These are phyloP conservation scores for Globisporangium echinulatum DNA, from an alignment of 352 stramenopile genomes.

Conservation along the genomic window DNA sequence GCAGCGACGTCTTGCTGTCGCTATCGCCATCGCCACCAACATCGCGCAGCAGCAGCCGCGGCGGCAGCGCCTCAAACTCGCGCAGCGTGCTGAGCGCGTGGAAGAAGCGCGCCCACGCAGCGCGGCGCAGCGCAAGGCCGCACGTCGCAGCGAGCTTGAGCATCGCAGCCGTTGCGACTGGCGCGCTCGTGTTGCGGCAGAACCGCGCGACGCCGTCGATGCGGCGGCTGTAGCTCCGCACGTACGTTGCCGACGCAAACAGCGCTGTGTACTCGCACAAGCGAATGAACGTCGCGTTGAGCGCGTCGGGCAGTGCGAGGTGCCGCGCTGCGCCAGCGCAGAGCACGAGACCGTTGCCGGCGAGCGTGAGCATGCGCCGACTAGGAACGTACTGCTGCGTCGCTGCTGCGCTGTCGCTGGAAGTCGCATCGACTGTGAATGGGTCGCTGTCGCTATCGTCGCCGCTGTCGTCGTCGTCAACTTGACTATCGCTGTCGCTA, in stretches of 20 bases:
- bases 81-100: conserved; percentile 47
- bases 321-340: conserved; percentile 52
- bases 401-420: no score
- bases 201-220: conserved; percentile 53
- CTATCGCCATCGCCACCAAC: no score
- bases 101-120: conserved; percentile 65
- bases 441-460: neutral
- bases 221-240: conserved; percentile 46
- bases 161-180: conserved; percentile 58
- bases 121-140: conserved; percentile 36
- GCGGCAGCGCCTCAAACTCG: conserved; percentile 56
- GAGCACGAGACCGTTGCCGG: conserved; percentile 70
- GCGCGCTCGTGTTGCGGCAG: conserved; percentile 63
- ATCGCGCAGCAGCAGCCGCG: conserved; percentile 24
- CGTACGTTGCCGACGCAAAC: conserved; percentile 51
- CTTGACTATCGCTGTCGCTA: conserved; percentile 8
- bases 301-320: conserved; percentile 41
- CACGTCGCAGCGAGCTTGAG: conserved; percentile 64
- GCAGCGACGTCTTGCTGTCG: conserved; percentile 4
- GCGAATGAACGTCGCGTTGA: conserved; percentile 54
- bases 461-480: conserved; percentile 13
- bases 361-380: conserved; percentile 66
- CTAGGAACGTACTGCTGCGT: conserved; percentile 56
- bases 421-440: no score
- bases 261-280: conserved; percentile 65